phyloP scores from a whole-genome alignment of 2,329 filamentous ascomycete genomes.

The Chalara sp. region DNA sequence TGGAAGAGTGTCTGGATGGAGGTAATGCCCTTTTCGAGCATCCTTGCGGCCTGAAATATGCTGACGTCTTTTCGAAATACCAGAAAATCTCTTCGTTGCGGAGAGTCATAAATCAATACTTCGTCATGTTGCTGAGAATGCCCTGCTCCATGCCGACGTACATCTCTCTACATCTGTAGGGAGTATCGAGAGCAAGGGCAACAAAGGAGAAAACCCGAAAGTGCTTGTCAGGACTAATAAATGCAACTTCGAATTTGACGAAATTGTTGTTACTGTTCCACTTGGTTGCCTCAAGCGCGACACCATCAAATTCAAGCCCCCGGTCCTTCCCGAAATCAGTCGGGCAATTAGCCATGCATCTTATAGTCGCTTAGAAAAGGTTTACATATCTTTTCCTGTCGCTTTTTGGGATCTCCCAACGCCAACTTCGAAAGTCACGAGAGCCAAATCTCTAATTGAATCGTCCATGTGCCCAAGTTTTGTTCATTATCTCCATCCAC shows the following conservation, averaged over 20 bases:
- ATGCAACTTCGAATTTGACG: constrained; percentile 25
- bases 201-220: constrained; percentile 2
- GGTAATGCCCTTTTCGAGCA: constrained; percentile 16
- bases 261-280: constrained; percentile 43
- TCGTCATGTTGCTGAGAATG: neutral
- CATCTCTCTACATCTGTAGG: constrained; percentile 11
- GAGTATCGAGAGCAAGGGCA: constrained; percentile 7
- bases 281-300: constrained; percentile 43
- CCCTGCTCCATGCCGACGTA: neutral
- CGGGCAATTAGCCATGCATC: constrained; percentile 40
- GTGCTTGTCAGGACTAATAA: constrained; percentile 11
- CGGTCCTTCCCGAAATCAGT: constrained; percentile 33
- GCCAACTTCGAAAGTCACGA: constrained; percentile 7
- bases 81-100: neutral
- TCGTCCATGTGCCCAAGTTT: constrained; percentile 35
- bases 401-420: constrained; percentile 47
- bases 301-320: constrained; percentile 34
- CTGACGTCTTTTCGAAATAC: no score
- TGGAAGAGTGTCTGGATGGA: constrained; percentile 51
- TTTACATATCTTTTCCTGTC: constrained; percentile 48
- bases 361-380: constrained; percentile 40
- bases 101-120: neutral
- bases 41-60: no score
- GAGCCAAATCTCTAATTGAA: neutral
- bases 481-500: constrained; percentile 52